These are phyloP conservation scores for Astragalus membranaceus DNA, from an alignment of 306 rosid genomes.

Conservation along the genomic window DNA sequence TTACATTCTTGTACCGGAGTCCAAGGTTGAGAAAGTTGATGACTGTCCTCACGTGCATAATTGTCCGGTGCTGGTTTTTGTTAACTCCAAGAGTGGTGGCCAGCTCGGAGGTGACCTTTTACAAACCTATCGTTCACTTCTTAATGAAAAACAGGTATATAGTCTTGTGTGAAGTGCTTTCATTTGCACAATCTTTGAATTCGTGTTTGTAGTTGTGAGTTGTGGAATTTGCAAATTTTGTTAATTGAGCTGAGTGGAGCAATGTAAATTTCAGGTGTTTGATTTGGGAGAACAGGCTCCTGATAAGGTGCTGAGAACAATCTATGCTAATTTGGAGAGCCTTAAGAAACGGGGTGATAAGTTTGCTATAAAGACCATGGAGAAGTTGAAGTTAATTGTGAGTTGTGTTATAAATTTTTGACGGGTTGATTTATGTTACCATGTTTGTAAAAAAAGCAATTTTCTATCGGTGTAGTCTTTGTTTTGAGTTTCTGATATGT, in stretches of 20 bases:
- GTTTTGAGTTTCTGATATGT: slow-evolving; percentile 15
- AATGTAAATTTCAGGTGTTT: slow-evolving; percentile 55
- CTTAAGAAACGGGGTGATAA: slow-evolving; percentile 51
- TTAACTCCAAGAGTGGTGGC: slow-evolving; percentile 95
- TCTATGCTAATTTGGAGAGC: slow-evolving; percentile 55
- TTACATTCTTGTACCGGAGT: slow-evolving; percentile 51
- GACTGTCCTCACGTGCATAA: slow-evolving; percentile 23
- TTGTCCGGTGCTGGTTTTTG: slow-evolving; percentile 74
- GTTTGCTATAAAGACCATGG: slow-evolving; percentile 39
- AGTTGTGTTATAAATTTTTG: slow-evolving; percentile 27
- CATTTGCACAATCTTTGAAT: not conserved
- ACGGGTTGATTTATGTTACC: not conserved
- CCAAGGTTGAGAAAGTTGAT: slow-evolving; percentile 29
- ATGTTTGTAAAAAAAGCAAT: not conserved
- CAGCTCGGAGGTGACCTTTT: slow-evolving; percentile 91
- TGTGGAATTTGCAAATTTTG: not conserved
- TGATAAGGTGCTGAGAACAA: slow-evolving; percentile 47
- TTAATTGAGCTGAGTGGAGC: slow-evolving; percentile 16
- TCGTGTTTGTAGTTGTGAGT: not conserved
- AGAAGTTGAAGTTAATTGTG: slow-evolving; percentile 70
- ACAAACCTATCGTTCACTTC: slow-evolving; percentile 47
- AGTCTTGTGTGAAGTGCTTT: not conserved
- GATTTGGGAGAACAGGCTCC: slow-evolving; percentile 85
- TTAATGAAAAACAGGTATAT: slow-evolving; percentile 60
- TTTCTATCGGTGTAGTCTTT: slow-evolving; percentile 17